Evolutionary conservation across 176 grass and related monocot species (phyloP).

Genomic region (Thinopyrum elongatum): DNA sequence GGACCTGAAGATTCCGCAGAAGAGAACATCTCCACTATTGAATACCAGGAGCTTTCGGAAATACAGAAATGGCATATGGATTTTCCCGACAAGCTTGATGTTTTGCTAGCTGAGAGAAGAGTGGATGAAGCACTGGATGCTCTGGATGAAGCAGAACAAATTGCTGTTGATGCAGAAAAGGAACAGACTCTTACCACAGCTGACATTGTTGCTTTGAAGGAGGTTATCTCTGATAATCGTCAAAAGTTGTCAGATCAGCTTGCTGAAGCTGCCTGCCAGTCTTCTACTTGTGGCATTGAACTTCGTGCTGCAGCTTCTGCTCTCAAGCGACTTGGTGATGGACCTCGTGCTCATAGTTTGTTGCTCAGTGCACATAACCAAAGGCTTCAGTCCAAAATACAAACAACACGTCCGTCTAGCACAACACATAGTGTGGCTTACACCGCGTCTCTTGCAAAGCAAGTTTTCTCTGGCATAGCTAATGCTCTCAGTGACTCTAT

Average conservation of each 20-base stretch:
- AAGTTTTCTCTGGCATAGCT: slow-evolving; percentile 83
- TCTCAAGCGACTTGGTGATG: slow-evolving; percentile 91
- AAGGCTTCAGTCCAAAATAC: slow-evolving; percentile 88
- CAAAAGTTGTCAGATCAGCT: slow-evolving; percentile 84
- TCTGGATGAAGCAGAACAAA: slow-evolving; percentile 71
- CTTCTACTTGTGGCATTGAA: slow-evolving; percentile 75
- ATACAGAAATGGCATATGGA: slow-evolving; percentile 69
- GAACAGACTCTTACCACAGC: slow-evolving; percentile 39
- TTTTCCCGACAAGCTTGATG: slow-evolving; percentile 79
- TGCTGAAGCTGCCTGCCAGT: slow-evolving; percentile 84
- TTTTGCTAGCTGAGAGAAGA: slow-evolving; percentile 81
- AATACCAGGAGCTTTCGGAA: slow-evolving; percentile 74
- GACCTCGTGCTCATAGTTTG: slow-evolving; percentile 78
- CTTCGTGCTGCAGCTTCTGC: slow-evolving; percentile 81
- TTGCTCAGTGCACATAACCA: slow-evolving; percentile 81
- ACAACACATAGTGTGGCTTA: slow-evolving; percentile 73
- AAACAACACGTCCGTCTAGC: slow-evolving; percentile 71
- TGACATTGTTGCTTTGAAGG: slow-evolving; percentile 54
- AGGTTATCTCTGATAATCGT: slow-evolving; percentile 61
- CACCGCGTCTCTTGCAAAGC: slow-evolving; percentile 75
- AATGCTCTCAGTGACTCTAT: slow-evolving; percentile 79
- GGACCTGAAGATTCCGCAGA: slow-evolving; percentile 47
- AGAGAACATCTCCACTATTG: slow-evolving; percentile 36
- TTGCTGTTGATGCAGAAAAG: slow-evolving; percentile 57
- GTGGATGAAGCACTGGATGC: slow-evolving; percentile 89